A percentile compares a stretch with the other conserved stretches of the same genome.
These are phyloP conservation scores for Acacia confusa DNA, from an alignment of 306 rosid species.

Conservation along the genomic window DNA sequence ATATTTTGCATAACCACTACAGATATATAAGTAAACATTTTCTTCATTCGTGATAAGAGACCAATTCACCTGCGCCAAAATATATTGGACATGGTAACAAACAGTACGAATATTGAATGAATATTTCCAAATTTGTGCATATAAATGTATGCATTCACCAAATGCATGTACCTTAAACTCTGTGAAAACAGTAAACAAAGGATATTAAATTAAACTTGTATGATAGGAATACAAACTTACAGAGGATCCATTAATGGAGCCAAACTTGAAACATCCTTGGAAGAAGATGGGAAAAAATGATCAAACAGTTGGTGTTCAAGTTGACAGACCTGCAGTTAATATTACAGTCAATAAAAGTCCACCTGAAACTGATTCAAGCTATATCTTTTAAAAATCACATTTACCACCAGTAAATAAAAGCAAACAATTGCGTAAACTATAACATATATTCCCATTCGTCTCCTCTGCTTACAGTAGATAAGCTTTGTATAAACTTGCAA, in stretches of 20 bases:
- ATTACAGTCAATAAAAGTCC: constrained; percentile 28
- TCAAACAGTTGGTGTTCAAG: constrained; percentile 93
- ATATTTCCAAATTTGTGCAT: neutral
- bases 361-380: constrained; percentile 18
- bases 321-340: constrained; percentile 85
- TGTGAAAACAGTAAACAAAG: neutral
- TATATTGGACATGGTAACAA: neutral
- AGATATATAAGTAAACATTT: neutral
- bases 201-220: constrained; percentile 26
- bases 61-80: neutral
- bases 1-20: neutral
- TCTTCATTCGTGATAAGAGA: too few relatives aligned
- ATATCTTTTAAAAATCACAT: constrained; percentile 21
- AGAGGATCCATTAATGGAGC: constrained; percentile 93
- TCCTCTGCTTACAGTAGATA: constrained; percentile 17
- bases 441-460: constrained; percentile 5
- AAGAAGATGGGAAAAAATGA: constrained; percentile 94
- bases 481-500: constrained; percentile 12
- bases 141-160: neutral
- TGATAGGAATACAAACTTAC: constrained; percentile 57
- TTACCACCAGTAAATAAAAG: constrained; percentile 13
- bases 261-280: constrained; percentile 86
- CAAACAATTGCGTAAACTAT: neutral
- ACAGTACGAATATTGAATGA: neutral
- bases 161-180: neutral